Conservation (phyloP, 768 basidiomycete species). For the Chiua virens region DNA sequence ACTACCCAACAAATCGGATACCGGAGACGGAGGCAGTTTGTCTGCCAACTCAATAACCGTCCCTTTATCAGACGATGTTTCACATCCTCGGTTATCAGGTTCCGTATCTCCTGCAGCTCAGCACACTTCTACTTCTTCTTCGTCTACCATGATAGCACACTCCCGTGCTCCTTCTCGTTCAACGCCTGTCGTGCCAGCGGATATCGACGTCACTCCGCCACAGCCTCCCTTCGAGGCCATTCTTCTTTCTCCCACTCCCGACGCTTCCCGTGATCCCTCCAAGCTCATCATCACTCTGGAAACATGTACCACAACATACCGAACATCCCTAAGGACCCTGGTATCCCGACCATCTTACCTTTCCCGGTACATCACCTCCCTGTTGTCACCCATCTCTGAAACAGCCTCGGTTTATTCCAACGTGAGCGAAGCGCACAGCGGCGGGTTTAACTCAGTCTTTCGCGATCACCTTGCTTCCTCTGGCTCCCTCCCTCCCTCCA, state of each 20-base stretch:
- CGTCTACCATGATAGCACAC: conserved; percentile 19
- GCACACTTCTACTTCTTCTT: conserved; percentile 40
- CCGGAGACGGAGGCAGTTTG: not conserved
- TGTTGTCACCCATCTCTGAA: conserved; percentile 45
- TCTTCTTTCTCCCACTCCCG: conserved; percentile 59
- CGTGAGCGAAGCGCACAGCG: conserved; percentile 37
- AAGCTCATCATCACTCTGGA: conserved; percentile 72
- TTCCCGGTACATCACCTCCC: conserved; percentile 51
- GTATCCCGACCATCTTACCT: conserved; percentile 69
- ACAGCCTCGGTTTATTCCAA: conserved; percentile 58
- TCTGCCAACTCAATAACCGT: conserved; percentile 22
- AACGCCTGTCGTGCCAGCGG: conserved; percentile 51
- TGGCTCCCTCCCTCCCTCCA: conserved; percentile 49
- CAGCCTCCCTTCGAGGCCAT: conserved; percentile 64
- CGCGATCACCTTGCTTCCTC: conserved; percentile 63
- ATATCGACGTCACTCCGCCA: conserved; percentile 44
- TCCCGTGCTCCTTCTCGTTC: conserved; percentile 39
- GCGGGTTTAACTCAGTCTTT: conserved; percentile 51
- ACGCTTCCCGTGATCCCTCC: conserved; percentile 49
- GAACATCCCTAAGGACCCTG: conserved; percentile 67
- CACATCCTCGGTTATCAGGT: conserved; percentile 35
- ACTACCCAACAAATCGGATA: conserved; percentile 35
- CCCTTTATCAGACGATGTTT: conserved; percentile 22
- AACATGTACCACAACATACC: conserved; percentile 64
- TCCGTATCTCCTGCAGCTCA: conserved; percentile 27